These are phyloP conservation scores for Aspergillus sclerotiicarbonarius DNA, from an alignment of 495 filamentous ascomycete species.

Conservation along the genomic window DNA sequence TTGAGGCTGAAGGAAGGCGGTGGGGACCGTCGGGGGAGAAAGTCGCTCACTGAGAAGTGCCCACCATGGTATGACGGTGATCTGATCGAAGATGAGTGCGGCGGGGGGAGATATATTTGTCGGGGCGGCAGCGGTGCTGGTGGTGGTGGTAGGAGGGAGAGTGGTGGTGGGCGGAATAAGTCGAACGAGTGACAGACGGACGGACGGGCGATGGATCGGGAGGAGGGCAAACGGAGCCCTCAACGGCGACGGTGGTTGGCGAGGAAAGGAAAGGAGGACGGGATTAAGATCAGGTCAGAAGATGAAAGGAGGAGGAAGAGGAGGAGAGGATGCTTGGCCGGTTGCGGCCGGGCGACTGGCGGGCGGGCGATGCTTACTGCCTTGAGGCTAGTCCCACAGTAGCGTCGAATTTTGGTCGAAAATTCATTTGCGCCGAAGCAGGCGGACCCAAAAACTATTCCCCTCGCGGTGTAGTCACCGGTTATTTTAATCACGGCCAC, in stretches of 20 bases:
- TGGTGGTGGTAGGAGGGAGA: not conserved
- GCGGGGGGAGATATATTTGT: not conserved
- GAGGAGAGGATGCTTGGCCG: conserved; percentile 4
- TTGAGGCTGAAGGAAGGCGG: conserved; percentile 6
- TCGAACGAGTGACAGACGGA: conserved; percentile 1
- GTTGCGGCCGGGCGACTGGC: not conserved
- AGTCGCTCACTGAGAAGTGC: conserved; percentile 5
- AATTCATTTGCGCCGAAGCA: not conserved
- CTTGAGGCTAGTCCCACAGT: not conserved
- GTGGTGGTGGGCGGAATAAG: not conserved
- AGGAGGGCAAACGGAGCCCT: not conserved
- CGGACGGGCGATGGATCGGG: not conserved
- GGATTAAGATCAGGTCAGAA: not conserved
- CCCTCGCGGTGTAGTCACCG: not conserved
- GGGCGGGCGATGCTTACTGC: not conserved
- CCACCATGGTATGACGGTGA: conserved; percentile 2
- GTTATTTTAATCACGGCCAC: not conserved
- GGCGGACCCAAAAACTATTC: no score
- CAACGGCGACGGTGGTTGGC: not conserved
- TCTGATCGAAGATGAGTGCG: conserved; percentile 7
- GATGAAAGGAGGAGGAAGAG: conserved; percentile 4
- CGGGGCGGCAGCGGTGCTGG: not conserved
- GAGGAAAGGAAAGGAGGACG: conserved; percentile 1
- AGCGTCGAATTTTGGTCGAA: no score
- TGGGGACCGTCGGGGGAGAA: conserved; percentile 19